Evolutionary conservation across 768 basidiomycete species (phyloP).

Genomic region (Lactifluus piperatus): DNA sequence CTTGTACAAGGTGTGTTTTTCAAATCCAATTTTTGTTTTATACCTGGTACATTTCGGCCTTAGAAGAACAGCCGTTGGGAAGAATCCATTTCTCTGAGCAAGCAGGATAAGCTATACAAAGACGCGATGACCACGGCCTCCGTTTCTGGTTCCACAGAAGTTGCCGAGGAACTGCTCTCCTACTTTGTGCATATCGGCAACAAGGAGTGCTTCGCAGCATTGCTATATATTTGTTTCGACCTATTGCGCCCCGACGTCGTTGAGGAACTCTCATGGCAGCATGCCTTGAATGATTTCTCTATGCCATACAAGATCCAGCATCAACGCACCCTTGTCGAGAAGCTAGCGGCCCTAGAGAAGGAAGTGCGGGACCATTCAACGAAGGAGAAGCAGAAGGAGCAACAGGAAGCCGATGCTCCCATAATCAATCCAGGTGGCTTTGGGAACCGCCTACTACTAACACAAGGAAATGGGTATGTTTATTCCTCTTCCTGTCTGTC

Average conservation of each 20-base stretch:
- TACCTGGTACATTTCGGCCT: not conserved
- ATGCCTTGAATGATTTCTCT: slow-evolving; percentile 92
- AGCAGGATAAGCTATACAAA: slow-evolving; percentile 95
- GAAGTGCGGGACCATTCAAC: slow-evolving; percentile 81
- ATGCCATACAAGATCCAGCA: slow-evolving; percentile 95
- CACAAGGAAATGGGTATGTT: slow-evolving; percentile 58
- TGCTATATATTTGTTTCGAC: slow-evolving; percentile 91
- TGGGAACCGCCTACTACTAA: slow-evolving; percentile 53
- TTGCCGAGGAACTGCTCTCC: slow-evolving; percentile 88
- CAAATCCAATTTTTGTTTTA: not conserved
- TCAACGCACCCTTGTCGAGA: slow-evolving; percentile 69
- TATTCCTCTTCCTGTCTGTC: not conserved
- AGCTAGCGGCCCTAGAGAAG: slow-evolving; percentile 74
- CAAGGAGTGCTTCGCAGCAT: slow-evolving; percentile 93
- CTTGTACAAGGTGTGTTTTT: slow-evolving; percentile 71
- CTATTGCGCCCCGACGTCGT: slow-evolving; percentile 88
- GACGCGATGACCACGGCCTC: slow-evolving; percentile 94
- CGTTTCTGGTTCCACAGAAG: slow-evolving; percentile 71
- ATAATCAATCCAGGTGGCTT: slow-evolving; percentile 82
- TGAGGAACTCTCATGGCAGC: slow-evolving; percentile 93
- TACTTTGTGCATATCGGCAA: slow-evolving; percentile 99
- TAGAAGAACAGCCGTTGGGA: slow-evolving; percentile 96
- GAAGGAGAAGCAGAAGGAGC: slow-evolving; percentile 84
- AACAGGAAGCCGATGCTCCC: slow-evolving; percentile 75
- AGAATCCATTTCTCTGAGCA: slow-evolving; percentile 89